A percentile compares a stretch with the other conserved stretches of the same genome.
phyloP scores from a whole-genome alignment of 2,329 filamentous ascomycete species.

The Aureobasidium sp. region DNA sequence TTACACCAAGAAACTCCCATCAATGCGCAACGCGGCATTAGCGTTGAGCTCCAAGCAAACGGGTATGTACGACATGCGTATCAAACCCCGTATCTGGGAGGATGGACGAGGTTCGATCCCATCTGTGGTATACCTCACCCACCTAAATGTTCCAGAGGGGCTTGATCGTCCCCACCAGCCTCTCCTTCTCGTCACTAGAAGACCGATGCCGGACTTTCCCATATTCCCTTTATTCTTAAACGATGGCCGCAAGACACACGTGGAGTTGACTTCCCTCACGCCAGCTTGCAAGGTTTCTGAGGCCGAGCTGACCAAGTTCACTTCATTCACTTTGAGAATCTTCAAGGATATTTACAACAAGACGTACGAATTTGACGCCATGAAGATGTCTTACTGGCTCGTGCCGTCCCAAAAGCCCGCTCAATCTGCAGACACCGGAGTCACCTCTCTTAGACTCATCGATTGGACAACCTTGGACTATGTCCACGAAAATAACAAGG shows the following conservation, averaged over 20 bases:
- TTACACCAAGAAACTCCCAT: slow-evolving; percentile 63
- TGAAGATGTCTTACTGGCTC: slow-evolving; percentile 75
- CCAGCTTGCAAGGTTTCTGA: slow-evolving; percentile 39
- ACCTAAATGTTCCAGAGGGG: slow-evolving; percentile 55
- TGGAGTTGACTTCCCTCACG: slow-evolving; percentile 43
- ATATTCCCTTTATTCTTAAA: slow-evolving; percentile 67
- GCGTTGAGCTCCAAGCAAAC: slow-evolving; percentile 75
- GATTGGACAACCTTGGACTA: slow-evolving; percentile 55
- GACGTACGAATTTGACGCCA: slow-evolving; percentile 56
- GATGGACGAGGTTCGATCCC: slow-evolving; percentile 40
- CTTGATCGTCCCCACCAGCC: slow-evolving; percentile 56
- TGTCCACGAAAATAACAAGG: slow-evolving; percentile 31
- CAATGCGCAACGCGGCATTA: slow-evolving; percentile 79
- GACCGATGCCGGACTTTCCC: slow-evolving; percentile 57
- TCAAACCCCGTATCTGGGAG: slow-evolving; percentile 72
- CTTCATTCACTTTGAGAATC: slow-evolving; percentile 64
- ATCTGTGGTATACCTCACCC: slow-evolving; percentile 51
- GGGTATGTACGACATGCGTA: slow-evolving; percentile 66
- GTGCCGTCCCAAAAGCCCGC: slow-evolving; percentile 46
- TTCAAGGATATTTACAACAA: slow-evolving; percentile 90
- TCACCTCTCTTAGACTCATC: slow-evolving; percentile 31
- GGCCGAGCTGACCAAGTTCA: slow-evolving; percentile 49
- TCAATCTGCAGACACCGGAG: neutral
- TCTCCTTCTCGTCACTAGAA: slow-evolving; percentile 64
- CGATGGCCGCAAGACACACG: slow-evolving; percentile 51